Conservation (phyloP, 2,329 filamentous ascomycete species). For the Penicillium sp. region DNA sequence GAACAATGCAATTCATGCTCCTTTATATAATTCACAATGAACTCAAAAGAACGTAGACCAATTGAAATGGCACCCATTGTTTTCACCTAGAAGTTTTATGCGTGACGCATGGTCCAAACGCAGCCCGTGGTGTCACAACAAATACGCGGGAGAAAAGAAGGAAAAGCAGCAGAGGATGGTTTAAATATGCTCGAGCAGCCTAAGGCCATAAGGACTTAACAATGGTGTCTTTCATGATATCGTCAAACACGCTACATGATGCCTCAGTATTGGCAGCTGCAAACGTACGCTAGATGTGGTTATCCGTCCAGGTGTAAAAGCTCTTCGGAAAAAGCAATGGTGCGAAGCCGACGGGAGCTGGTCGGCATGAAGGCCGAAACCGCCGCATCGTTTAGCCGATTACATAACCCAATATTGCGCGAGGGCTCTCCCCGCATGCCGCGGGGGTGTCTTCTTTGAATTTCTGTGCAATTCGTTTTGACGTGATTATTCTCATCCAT, state of each 20-base stretch:
- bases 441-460: constrained; percentile 13
- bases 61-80: too few species aligned
- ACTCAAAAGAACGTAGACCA: neutral
- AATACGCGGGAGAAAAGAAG: too few species aligned
- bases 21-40: neutral
- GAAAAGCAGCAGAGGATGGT: too few species aligned
- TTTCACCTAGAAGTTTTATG: too few species aligned
- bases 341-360: neutral
- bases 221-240: neutral
- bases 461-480: constrained; percentile 13
- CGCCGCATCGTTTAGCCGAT: constrained; percentile 4
- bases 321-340: neutral
- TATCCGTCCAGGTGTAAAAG: too few species aligned
- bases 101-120: too few species aligned
- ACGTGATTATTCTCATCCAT: constrained; percentile 25
- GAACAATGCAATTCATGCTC: neutral
- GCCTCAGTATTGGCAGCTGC: too few species aligned
- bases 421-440: constrained; percentile 24
- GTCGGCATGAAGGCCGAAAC: constrained; percentile 5
- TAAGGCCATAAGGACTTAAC: too few species aligned
- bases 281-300: too few species aligned
- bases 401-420: constrained; percentile 11
- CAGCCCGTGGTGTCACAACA: too few species aligned
- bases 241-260: neutral
- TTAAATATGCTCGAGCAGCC: too few species aligned